Evolutionary conservation across 768 basidiomycete genomes (phyloP).

Genomic region (Lentinula guzmanii): DNA sequence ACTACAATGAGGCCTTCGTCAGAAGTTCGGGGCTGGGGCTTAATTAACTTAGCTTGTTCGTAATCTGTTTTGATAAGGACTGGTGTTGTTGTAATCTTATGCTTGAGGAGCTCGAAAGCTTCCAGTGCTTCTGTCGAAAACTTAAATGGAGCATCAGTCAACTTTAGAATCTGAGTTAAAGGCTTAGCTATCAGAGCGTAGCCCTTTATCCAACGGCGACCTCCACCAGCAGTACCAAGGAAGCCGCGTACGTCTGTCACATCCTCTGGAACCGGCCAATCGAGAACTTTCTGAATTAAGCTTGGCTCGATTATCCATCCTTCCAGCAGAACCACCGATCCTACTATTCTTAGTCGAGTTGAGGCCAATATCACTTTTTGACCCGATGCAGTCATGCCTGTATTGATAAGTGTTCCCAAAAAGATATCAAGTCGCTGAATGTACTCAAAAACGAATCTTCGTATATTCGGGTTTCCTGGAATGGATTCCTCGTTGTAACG

Average conservation of each 20-base stretch:
- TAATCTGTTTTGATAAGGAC: too few relatives aligned
- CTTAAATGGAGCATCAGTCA: background rate
- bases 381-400: background rate
- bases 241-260: background rate
- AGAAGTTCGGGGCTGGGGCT: too few relatives aligned
- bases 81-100: too few relatives aligned
- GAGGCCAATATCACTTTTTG: background rate
- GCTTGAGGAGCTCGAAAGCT: too few relatives aligned
- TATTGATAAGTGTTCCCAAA: background rate
- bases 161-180: background rate
- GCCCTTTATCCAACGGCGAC: background rate
- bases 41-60: too few relatives aligned
- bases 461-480: too few relatives aligned
- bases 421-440: slow-evolving; percentile 4
- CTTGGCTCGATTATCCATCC: background rate
- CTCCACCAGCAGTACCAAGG: background rate
- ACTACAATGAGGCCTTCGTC: too few relatives aligned
- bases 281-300: background rate
- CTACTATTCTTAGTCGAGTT: background rate
- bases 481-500: too few relatives aligned
- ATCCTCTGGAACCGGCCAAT: background rate
- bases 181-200: background rate
- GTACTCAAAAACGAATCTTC: slow-evolving; percentile 25
- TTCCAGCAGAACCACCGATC: background rate
- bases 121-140: background rate